These are phyloP conservation scores for Baffinella frigidus DNA, from an alignment of 208 protist species.

Conservation along the genomic window DNA sequence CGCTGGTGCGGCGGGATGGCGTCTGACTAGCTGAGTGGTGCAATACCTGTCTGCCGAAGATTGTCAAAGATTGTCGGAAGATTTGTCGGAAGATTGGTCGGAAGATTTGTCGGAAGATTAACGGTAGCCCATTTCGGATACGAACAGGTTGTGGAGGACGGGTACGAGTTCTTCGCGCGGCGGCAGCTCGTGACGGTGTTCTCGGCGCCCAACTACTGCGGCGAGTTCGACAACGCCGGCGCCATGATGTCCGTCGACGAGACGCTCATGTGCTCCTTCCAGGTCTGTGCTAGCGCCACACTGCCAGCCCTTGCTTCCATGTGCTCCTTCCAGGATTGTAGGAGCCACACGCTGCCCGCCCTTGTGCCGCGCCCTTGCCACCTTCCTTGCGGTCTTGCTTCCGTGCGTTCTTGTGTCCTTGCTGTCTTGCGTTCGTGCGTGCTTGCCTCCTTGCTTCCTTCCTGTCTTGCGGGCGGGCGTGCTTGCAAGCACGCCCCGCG, in stretches of 20 bases:
- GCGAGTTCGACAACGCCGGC: conserved; percentile 69
- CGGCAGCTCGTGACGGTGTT: conserved; percentile 71
- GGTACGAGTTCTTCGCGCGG: conserved; percentile 69
- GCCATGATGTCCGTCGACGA: conserved; percentile 77
- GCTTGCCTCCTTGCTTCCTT: too few relatives aligned
- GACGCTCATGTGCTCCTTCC: conserved; percentile 77
- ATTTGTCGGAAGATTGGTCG: not conserved
- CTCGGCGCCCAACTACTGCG: conserved; percentile 72
- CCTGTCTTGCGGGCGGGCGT: too few relatives aligned
- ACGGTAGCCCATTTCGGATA: not conserved
- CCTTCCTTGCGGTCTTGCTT: not conserved
- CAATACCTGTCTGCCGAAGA: not conserved
- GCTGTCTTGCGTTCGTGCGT: not conserved
- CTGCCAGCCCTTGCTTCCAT: too few relatives aligned
- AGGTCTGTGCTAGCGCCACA: not conserved
- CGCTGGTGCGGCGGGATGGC: not conserved
- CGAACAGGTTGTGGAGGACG: conserved; percentile 71
- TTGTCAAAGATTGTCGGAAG: not conserved
- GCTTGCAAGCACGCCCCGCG: too few relatives aligned
- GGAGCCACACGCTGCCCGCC: too few relatives aligned
- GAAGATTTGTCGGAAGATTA: not conserved
- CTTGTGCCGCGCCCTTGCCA: too few relatives aligned
- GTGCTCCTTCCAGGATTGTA: not conserved
- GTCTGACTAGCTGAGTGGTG: not conserved
- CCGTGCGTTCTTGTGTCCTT: not conserved